phyloP scores from a whole-genome alignment of 148 eudicot genomes.

The Hydrangea macrophylla region DNA sequence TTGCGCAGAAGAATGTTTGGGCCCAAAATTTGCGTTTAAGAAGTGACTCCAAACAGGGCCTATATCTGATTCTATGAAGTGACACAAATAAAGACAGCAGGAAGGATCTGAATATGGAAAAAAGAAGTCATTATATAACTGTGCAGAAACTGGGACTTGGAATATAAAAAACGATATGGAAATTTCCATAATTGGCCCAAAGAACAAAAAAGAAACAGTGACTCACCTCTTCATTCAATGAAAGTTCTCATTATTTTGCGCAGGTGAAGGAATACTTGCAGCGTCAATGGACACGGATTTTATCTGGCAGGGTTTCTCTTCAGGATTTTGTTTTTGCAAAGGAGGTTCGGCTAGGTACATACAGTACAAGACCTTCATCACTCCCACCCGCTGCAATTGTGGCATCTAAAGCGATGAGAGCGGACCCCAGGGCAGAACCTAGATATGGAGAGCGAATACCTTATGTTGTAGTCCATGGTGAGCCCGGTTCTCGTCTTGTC shows the following conservation, averaged over 20 bases:
- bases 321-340: constrained; percentile 95
- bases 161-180: not conserved
- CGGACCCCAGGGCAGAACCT: constrained; percentile 94
- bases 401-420: constrained; percentile 86
- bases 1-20: too few relatives aligned
- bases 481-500: constrained; percentile 88
- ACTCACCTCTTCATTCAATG: not conserved
- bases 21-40: too few relatives aligned
- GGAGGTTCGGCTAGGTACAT: constrained; percentile 93
- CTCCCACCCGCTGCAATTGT: constrained; percentile 96
- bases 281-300: constrained; percentile 87
- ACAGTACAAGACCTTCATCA: constrained; percentile 59
- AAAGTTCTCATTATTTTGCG: constrained; percentile 6
- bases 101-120: not conserved
- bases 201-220: not conserved
- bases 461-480: constrained; percentile 92
- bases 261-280: constrained; percentile 68
- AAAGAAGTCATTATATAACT: not conserved
- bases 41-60: too few relatives aligned
- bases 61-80: not conserved
- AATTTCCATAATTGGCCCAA: not conserved
- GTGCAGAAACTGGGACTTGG: not conserved
- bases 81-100: not conserved
- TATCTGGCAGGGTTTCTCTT: constrained; percentile 73
- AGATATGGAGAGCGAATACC: constrained; percentile 85